A percentile compares a stretch with the other conserved stretches of the same genome.
phyloP scores from a whole-genome alignment of 2,329 filamentous ascomycete species.

The Fusarium metavorans region DNA sequence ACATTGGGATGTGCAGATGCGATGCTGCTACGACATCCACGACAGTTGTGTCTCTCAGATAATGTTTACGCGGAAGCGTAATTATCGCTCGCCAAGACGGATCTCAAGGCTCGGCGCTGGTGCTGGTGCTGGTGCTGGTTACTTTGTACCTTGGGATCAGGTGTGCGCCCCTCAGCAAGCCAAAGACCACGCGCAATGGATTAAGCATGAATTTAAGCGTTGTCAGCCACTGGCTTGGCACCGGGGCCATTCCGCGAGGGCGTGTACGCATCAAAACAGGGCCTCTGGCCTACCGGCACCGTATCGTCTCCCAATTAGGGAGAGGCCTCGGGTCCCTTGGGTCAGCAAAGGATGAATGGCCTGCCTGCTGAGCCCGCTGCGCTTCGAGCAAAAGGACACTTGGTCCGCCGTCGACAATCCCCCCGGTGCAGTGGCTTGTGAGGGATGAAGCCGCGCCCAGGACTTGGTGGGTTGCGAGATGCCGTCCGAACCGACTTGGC shows the following conservation, averaged over 20 bases:
- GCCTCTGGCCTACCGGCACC: background rate
- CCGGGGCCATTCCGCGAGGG: conserved; percentile 41
- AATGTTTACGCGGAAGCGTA: background rate
- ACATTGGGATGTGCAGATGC: background rate
- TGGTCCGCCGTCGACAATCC: conserved; percentile 31
- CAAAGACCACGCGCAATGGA: conserved; percentile 46
- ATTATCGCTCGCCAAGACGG: conserved; percentile 32
- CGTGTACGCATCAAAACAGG: conserved; percentile 27
- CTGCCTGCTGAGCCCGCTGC: conserved; percentile 16
- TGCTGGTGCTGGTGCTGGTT: background rate
- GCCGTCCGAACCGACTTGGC: conserved; percentile 56
- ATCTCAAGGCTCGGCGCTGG: conserved; percentile 31
- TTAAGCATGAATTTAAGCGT: conserved; percentile 66
- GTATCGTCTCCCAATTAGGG: conserved; percentile 26
- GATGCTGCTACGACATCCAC: background rate
- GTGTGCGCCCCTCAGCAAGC: conserved; percentile 32
- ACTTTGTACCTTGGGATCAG: conserved; percentile 29
- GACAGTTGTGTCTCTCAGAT: background rate
- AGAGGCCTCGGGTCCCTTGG: conserved; percentile 6
- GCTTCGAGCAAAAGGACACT: conserved; percentile 32
- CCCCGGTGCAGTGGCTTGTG: conserved; percentile 36
- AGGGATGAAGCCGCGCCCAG: conserved; percentile 33
- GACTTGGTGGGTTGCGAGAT: conserved; percentile 47
- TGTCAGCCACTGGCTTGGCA: conserved; percentile 60
- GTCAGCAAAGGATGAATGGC: conserved; percentile 1